phyloP scores from a whole-genome alignment of 129 eudicot genomes.

The Tanacetum coccineum region DNA sequence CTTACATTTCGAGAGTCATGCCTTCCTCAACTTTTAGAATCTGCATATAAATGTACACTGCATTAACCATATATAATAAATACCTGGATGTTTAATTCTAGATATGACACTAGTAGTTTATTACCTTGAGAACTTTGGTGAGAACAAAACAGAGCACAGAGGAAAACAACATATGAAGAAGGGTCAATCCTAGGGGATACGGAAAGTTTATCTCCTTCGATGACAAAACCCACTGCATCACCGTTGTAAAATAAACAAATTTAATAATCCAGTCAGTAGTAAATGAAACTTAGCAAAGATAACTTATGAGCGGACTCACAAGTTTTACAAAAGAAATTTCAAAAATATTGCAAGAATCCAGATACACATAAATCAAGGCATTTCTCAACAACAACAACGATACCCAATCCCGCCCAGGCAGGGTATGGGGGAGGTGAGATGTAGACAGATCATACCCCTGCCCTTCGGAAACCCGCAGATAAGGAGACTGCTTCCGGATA shows the following conservation, averaged over 20 bases:
- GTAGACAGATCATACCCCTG: no score
- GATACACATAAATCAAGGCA: not conserved
- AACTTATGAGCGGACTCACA: not conserved
- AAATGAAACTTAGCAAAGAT: slow-evolving; percentile 6
- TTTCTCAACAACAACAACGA: slow-evolving; percentile 5
- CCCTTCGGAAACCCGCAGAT: no score
- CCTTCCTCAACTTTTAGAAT: slow-evolving; percentile 84
- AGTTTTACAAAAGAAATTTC: not conserved
- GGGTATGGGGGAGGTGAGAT: no score
- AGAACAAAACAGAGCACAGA: slow-evolving; percentile 72
- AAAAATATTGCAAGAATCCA: not conserved
- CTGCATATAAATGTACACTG: slow-evolving; percentile 40
- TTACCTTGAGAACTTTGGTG: slow-evolving; percentile 85
- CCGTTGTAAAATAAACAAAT: not conserved
- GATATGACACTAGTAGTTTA: slow-evolving; percentile 2
- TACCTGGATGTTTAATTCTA: slow-evolving; percentile 6
- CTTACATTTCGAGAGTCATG: slow-evolving; percentile 91
- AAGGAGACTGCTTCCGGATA: no score
- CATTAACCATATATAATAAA: not conserved
- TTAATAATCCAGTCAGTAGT: slow-evolving; percentile 6
- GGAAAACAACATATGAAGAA: slow-evolving; percentile 96
- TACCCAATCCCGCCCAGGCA: no score
- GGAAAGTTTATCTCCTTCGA: slow-evolving; percentile 94
- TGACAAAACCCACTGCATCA: slow-evolving; percentile 95
- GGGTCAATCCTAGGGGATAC: slow-evolving; percentile 89